Evolutionary conservation across 495 filamentous ascomycete genomes (phyloP), one percentile per base, ranked within the genome.

Genomic region (Penicillium soppii): DNA sequence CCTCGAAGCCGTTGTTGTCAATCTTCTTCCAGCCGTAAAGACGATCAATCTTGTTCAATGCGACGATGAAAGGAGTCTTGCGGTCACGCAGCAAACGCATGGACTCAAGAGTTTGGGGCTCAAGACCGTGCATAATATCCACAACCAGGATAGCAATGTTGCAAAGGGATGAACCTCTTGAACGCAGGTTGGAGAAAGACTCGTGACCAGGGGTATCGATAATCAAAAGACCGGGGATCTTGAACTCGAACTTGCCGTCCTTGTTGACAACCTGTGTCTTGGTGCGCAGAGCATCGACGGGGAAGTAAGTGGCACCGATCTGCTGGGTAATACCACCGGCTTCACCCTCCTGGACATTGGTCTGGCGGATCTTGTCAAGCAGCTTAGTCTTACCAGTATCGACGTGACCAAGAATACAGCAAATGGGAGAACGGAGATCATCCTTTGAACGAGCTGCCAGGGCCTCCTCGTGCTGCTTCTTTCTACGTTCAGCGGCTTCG

Each of bases 141-240:
- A 99, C 92, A 19, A 99, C 95, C 52, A 99, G 76, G 66, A 99
- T 99, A 62, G 95, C 95, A 72, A 99, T 97, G 75, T 99, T 99
- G 70, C 95, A 99, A 43, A 99, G 85, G 39, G 91, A 96, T 32
- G 92, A 96, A 69, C 95, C 95, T 73, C 95, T 82, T 49, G 91
- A 96, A 50, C 95, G 88, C 52, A 99, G 69, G 74, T 99, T 99
- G 47, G 92, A 95, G 83, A 99, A 99, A 58, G 94, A 97, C 80
- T 99, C 95, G 90, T 99, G 95, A 76, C 95, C 95, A 60, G 95
- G 95, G 6, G 95, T 99, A 76, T 99, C 95, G 64, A 99, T 99
- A 56, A 99, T 85, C 54, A 99, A 74, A 27, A 99, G 83, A 81
- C 95, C 95, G 19, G 95, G 95, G 17, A 97, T 89, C 77, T 97